phyloP scores from a whole-genome alignment of 169 alveolate genomes.

The Cryptosporidium baileyi region DNA sequence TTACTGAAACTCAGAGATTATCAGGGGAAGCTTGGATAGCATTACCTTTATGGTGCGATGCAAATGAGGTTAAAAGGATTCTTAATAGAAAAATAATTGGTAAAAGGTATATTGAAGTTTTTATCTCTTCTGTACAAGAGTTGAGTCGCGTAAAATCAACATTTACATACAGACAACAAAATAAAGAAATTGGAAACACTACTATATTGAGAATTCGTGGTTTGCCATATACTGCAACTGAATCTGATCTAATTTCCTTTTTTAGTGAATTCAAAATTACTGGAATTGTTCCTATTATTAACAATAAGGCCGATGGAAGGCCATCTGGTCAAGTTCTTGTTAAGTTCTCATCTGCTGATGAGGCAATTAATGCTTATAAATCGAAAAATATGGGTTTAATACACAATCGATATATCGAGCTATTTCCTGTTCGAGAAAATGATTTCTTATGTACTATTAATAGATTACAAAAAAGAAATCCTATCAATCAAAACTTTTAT shows the following conservation, averaged over 20 bases:
- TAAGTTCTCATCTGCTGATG: not conserved
- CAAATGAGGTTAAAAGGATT: conserved; percentile 9
- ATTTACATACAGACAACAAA: not conserved
- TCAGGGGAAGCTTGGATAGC: conserved; percentile 54
- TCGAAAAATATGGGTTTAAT: not conserved
- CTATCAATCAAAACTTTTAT: no score
- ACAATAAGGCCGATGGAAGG: not conserved
- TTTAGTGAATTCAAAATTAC: not conserved
- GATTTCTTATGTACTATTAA: not conserved
- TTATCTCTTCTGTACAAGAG: conserved; percentile 15
- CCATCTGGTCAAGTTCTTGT: not conserved
- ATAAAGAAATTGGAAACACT: not conserved
- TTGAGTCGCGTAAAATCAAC: not conserved
- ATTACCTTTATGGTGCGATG: conserved; percentile 41
- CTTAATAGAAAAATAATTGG: conserved; percentile 21
- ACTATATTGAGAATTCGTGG: not conserved
- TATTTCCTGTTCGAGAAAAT: conserved; percentile 9
- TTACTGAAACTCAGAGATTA: conserved; percentile 3
- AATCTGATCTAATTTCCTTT: not conserved
- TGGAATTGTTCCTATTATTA: not conserved
- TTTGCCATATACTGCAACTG: not conserved
- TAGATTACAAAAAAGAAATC: not conserved
- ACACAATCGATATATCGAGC: not conserved
- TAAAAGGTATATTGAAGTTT: conserved; percentile 52
- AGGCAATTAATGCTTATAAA: not conserved